phyloP scores from a whole-genome alignment of 2,329 filamentous ascomycete species.

The Talaromyces sp. region DNA sequence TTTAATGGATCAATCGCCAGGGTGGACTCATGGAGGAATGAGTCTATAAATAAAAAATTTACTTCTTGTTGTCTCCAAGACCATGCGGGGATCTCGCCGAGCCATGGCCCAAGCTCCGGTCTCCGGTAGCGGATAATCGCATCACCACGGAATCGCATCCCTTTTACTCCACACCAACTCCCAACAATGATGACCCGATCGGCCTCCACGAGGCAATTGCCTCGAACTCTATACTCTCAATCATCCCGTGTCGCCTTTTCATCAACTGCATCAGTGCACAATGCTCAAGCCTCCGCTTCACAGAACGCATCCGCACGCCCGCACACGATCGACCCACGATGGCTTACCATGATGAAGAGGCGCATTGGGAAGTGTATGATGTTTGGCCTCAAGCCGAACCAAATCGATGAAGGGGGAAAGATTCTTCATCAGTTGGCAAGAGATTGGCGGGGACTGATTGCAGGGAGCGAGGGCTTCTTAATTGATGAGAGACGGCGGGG shows the following conservation, averaged over 20 bases:
- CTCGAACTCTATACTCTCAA: constrained; percentile 10
- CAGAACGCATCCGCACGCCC: constrained; percentile 22
- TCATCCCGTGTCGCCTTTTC: constrained; percentile 23
- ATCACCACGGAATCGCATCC: constrained; percentile 8
- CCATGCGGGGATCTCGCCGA: constrained; percentile 21
- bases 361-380: constrained; percentile 74
- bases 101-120: constrained; percentile 20
- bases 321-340: constrained; percentile 56
- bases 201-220: constrained; percentile 23
- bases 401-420: constrained; percentile 60
- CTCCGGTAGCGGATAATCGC: constrained; percentile 12
- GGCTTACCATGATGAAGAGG: constrained; percentile 69
- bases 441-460: constrained; percentile 73
- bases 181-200: constrained; percentile 28
- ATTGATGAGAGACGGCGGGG: constrained; percentile 64
- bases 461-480: constrained; percentile 75
- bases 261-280: constrained; percentile 19
- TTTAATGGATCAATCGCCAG: no score
- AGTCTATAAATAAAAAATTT: no score
- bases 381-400: constrained; percentile 66
- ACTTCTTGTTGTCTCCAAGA: no score
- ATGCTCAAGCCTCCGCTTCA: constrained; percentile 16
- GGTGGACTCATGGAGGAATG: no score
- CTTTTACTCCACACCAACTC: constrained; percentile 2
- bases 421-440: constrained; percentile 63